These are phyloP conservation scores for Ganoderma lucidum DNA, from an alignment of 1,284 basidiomycete genomes.

Conservation along the genomic window DNA sequence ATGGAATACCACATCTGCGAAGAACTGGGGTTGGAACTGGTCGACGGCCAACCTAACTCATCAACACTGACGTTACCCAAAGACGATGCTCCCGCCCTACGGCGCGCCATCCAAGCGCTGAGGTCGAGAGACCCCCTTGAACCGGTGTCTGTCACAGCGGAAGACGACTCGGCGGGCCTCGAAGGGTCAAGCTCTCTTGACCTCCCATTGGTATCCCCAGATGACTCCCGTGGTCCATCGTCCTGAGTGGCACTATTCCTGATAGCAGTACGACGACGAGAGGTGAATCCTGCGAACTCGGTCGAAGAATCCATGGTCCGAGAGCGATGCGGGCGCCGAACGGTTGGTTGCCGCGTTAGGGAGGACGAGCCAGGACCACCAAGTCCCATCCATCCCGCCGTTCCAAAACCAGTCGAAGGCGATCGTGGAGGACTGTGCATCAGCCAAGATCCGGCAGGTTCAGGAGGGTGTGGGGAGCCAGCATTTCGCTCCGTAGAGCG, in stretches of 20 bases:
- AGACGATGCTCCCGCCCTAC: conserved; percentile 11
- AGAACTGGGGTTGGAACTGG: conserved; percentile 30
- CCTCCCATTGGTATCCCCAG: conserved; percentile 32
- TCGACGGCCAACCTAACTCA: conserved; percentile 8
- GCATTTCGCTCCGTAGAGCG: conserved; percentile 20
- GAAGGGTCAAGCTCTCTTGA: conserved; percentile 19
- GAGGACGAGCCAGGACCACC: conserved; percentile 31
- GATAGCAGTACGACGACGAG: conserved; percentile 56
- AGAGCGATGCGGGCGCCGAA: conserved; percentile 59
- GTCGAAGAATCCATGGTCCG: conserved; percentile 65
- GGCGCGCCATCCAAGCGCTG: conserved; percentile 25
- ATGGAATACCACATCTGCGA: conserved; percentile 40
- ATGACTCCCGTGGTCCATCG: conserved; percentile 31
- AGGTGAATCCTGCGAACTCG: conserved; percentile 70
- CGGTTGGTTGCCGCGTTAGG: conserved; percentile 54
- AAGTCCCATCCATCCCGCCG: conserved; percentile 19
- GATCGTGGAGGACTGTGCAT: conserved; percentile 35
- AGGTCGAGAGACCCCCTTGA: conserved; percentile 26
- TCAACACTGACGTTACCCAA: background rate
- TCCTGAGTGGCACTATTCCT: conserved; percentile 32
- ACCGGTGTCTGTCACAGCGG: conserved; percentile 9
- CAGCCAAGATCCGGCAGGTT: conserved; percentile 24
- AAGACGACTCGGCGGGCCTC: conserved; percentile 19
- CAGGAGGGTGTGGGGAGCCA: conserved; percentile 29
- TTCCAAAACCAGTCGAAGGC: conserved; percentile 16